Percentiles rank a stretch among this genome's conserved stretches.
Evolutionary conservation across 805 yeast genomes (phyloP).

Genomic region (Teunomyces pallodes): DNA sequence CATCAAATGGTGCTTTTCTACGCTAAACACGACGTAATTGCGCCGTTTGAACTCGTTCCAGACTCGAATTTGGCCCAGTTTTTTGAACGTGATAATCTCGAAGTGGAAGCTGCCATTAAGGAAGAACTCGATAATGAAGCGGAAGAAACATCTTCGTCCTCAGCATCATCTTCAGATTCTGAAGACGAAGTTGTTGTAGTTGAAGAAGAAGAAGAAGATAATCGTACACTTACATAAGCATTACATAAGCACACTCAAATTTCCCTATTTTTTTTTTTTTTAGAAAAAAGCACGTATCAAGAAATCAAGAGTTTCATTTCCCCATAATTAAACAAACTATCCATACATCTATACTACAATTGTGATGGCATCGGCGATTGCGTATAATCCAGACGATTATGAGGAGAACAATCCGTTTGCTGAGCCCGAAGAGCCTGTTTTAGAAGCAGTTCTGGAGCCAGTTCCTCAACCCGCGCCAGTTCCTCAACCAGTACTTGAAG

Average conservation of each 20-base stretch:
- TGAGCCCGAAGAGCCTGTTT: slow-evolving; percentile 23
- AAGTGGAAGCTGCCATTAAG: slow-evolving; percentile 7
- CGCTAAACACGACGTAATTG: slow-evolving; percentile 12
- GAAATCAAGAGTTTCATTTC: background rate
- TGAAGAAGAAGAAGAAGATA: background rate
- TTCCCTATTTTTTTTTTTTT: too few relatives aligned
- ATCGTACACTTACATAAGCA: background rate
- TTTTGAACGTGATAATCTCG: slow-evolving; percentile 16
- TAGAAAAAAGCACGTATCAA: too few relatives aligned
- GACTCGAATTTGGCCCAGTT: slow-evolving; percentile 13
- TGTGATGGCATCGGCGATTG: slow-evolving; percentile 6
- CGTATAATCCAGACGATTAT: slow-evolving; percentile 24
- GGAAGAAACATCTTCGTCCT: background rate
- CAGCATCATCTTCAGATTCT: background rate
- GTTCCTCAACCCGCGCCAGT: background rate
- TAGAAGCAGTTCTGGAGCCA: background rate
- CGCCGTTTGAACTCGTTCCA: slow-evolving; percentile 1
- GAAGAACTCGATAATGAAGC: slow-evolving; percentile 1
- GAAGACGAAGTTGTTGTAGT: background rate
- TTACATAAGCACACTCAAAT: background rate
- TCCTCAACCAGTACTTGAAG: slow-evolving; percentile 18
- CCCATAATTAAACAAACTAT: background rate
- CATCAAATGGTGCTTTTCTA: slow-evolving; percentile 18
- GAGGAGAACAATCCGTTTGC: slow-evolving; percentile 45
- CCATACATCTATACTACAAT: background rate